Evolutionary conservation across 2,329 filamentous ascomycete genomes (phyloP).

Genomic region (Cladosporium austrohemisphaericum): DNA sequence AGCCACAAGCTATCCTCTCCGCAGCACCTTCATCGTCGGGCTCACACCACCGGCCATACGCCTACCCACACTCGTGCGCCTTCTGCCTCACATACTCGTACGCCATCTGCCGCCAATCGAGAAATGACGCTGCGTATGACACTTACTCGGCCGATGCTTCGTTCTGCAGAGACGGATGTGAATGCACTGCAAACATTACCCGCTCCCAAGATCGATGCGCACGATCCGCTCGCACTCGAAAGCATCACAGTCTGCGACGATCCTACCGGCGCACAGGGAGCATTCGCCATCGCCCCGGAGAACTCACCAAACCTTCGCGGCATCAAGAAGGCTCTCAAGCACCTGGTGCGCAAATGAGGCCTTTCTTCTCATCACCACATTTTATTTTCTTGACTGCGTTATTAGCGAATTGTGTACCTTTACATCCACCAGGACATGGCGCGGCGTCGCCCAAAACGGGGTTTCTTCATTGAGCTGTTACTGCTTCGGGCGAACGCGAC

Average conservation of each 20-base stretch:
- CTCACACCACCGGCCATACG: background rate
- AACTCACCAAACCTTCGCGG: slow-evolving; percentile 7
- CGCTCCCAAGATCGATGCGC: slow-evolving; percentile 48
- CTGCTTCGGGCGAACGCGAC: slow-evolving; percentile 1
- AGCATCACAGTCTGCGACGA: slow-evolving; percentile 44
- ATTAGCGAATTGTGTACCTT: background rate
- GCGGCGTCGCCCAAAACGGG: slow-evolving; percentile 2
- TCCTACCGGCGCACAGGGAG: slow-evolving; percentile 37
- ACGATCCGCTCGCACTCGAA: slow-evolving; percentile 53
- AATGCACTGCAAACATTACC: slow-evolving; percentile 47
- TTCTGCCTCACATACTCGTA: background rate
- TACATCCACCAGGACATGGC: background rate
- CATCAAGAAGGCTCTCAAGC: slow-evolving; percentile 12
- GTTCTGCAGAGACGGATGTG: slow-evolving; percentile 67
- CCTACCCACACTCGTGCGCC: background rate
- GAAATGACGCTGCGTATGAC: slow-evolving; percentile 98
- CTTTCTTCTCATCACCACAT: background rate
- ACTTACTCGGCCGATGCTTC: slow-evolving; percentile 80
- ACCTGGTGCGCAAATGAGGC: slow-evolving; percentile 5
- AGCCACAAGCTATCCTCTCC: slow-evolving; percentile 1
- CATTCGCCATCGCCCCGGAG: slow-evolving; percentile 38
- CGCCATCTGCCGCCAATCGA: slow-evolving; percentile 49
- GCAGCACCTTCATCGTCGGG: background rate
- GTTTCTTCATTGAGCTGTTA: background rate
- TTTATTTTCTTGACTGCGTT: background rate